These are phyloP conservation scores for Coniochaeta sp. DNA, from an alignment of 2,329 filamentous ascomycete genomes.

Conservation along the genomic window DNA sequence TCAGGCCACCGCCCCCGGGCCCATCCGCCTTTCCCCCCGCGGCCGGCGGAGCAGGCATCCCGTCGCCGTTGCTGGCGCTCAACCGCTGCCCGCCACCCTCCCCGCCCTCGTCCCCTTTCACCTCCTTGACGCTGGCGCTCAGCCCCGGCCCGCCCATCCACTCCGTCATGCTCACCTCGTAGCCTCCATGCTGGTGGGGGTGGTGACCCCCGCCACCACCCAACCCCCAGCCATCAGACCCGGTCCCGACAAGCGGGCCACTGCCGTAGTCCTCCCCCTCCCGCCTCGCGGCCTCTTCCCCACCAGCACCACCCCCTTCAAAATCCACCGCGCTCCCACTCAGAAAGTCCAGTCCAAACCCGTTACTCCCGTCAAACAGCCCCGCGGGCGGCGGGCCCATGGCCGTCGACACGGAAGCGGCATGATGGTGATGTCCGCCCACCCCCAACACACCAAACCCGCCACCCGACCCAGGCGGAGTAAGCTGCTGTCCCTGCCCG, in stretches of 20 bases:
- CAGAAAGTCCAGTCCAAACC: slow-evolving; percentile 21
- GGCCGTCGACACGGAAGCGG: slow-evolving; percentile 14
- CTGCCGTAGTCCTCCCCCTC: slow-evolving; percentile 13
- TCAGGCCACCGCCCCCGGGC: no score
- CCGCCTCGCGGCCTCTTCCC: neutral
- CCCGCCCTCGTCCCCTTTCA: neutral
- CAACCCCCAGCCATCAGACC: slow-evolving; percentile 20
- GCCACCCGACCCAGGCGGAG: slow-evolving; percentile 9
- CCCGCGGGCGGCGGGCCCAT: slow-evolving; percentile 12
- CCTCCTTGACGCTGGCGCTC: neutral
- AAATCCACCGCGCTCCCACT: slow-evolving; percentile 19
- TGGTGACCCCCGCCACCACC: slow-evolving; percentile 12
- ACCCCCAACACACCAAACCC: neutral
- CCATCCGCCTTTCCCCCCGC: slow-evolving; percentile 2
- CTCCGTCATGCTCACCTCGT: neutral
- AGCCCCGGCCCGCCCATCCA: neutral
- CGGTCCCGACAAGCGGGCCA: slow-evolving; percentile 18
- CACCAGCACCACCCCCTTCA: slow-evolving; percentile 12
- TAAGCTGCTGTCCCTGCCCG: slow-evolving; percentile 9
- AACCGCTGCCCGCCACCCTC: neutral
- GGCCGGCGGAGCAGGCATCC: no score
- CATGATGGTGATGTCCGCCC: slow-evolving; percentile 9
- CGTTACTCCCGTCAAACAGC: slow-evolving; percentile 13
- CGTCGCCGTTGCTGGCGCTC: neutral
- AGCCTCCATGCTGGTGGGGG: neutral